Percentiles rank a stretch among this genome's conserved stretches.
Evolutionary conservation across 768 basidiomycete genomes (phyloP).

Genomic region (Collybia sp.): DNA sequence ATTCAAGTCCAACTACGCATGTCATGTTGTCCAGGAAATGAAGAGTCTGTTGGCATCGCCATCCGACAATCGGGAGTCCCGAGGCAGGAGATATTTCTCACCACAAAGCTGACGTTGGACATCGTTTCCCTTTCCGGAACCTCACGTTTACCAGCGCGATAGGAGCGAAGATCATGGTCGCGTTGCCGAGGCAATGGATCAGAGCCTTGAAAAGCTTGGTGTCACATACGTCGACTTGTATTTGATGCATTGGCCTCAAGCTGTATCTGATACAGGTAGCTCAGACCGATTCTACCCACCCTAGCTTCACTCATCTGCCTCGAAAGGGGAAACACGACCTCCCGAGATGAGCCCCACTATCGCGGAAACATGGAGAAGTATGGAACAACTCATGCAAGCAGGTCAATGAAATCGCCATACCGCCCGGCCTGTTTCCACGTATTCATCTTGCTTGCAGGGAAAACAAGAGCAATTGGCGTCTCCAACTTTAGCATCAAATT

Average conservation of each 20-base stretch:
- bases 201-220: conserved; percentile 26
- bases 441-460: conserved; percentile 15
- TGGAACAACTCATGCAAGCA: conserved; percentile 31
- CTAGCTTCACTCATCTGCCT: background rate
- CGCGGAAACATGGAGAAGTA: conserved; percentile 33
- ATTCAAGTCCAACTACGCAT: background rate
- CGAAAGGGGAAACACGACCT: conserved; percentile 6
- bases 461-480: conserved; percentile 38
- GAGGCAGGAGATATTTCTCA: conserved; percentile 33
- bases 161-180: conserved; percentile 28
- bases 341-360: conserved; percentile 24
- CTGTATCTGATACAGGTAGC: conserved; percentile 13
- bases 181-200: conserved; percentile 27
- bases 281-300: background rate
- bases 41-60: conserved; percentile 30
- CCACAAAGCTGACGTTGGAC: conserved; percentile 34
- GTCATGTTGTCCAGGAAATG: conserved; percentile 19
- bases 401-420: conserved; percentile 16
- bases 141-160: conserved; percentile 14
- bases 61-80: conserved; percentile 34
- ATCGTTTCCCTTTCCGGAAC: background rate
- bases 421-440: background rate
- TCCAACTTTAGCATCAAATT: conserved; percentile 46
- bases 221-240: conserved; percentile 46
- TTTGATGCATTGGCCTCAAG: conserved; percentile 35